phyloP scores from a whole-genome alignment of 331 rosid species.

The Rosa hybrid region DNA sequence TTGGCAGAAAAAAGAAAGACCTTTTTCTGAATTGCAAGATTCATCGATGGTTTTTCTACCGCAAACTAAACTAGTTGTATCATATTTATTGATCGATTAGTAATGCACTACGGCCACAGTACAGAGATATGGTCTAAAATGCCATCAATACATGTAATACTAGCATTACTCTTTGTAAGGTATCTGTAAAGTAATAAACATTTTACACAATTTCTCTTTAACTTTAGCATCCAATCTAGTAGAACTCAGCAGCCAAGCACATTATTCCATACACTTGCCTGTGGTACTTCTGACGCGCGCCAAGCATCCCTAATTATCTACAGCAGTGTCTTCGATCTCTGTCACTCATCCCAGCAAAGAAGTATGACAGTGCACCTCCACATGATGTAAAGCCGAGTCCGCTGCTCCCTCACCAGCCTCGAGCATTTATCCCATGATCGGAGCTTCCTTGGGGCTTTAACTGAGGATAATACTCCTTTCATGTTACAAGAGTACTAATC shows the following conservation, averaged over 20 bases:
- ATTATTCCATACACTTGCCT: not conserved
- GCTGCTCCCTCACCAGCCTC: slow-evolving; percentile 62
- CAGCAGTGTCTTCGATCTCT: not conserved
- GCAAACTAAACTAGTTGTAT: not conserved
- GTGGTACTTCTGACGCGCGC: not conserved
- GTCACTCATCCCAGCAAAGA: slow-evolving; percentile 55
- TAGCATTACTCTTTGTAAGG: not conserved
- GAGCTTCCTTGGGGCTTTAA: slow-evolving; percentile 42
- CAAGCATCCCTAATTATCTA: not conserved
- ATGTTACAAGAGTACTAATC: not conserved
- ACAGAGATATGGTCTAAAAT: not conserved
- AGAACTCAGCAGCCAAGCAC: slow-evolving; percentile 7
- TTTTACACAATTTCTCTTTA: not conserved
- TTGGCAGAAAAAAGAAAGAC: not conserved
- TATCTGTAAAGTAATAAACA: not conserved
- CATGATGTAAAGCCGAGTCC: slow-evolving; percentile 66
- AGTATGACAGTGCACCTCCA: slow-evolving; percentile 81
- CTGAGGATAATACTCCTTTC: slow-evolving; percentile 27
- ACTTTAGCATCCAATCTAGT: slow-evolving; percentile 7
- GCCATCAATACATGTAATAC: not conserved
- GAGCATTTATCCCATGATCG: slow-evolving; percentile 57
- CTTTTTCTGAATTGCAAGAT: not conserved
- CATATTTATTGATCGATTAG: not conserved
- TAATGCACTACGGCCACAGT: not conserved
- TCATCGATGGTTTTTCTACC: not conserved